Conservation (phyloP, 2,329 filamentous ascomycete genomes). For the Fusarium pilosicola region DNA sequence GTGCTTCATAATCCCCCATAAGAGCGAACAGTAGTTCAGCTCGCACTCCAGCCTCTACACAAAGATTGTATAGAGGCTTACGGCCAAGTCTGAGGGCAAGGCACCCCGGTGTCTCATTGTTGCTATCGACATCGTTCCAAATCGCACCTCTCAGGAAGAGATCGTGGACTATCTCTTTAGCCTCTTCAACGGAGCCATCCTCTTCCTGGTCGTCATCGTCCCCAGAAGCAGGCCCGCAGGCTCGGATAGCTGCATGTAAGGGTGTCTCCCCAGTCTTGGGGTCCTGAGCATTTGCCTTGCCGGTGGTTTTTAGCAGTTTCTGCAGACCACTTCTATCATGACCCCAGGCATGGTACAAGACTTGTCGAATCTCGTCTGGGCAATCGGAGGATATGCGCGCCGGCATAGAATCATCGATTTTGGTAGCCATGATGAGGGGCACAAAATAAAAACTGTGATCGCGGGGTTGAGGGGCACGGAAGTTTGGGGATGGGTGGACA, state of each 20-base stretch:
- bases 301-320: conserved; percentile 72
- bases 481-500: conserved; percentile 5
- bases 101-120: conserved; percentile 92
- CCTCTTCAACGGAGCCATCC: conserved; percentile 64
- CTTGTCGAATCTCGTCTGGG: conserved; percentile 60
- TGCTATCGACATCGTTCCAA: conserved; percentile 93
- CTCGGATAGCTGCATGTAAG: conserved; percentile 89
- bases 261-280: conserved; percentile 86
- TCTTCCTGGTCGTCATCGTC: conserved; percentile 49
- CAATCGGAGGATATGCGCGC: conserved; percentile 64
- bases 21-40: conserved; percentile 88
- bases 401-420: conserved; percentile 61
- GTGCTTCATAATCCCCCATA: conserved; percentile 81
- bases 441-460: conserved; percentile 15
- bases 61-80: conserved; percentile 77
- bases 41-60: conserved; percentile 89
- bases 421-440: conserved; percentile 39
- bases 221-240: conserved; percentile 62
- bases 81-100: conserved; percentile 78
- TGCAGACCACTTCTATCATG: conserved; percentile 74
- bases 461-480: conserved; percentile 29
- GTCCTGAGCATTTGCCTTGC: conserved; percentile 80
- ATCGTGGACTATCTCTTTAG: conserved; percentile 75
- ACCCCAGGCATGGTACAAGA: conserved; percentile 65
- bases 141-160: conserved; percentile 90